Percentiles rank a stretch among this genome's conserved stretches.
Conservation (phyloP, 495 filamentous ascomycete species). For the Amniculicola lignicola region DNA sequence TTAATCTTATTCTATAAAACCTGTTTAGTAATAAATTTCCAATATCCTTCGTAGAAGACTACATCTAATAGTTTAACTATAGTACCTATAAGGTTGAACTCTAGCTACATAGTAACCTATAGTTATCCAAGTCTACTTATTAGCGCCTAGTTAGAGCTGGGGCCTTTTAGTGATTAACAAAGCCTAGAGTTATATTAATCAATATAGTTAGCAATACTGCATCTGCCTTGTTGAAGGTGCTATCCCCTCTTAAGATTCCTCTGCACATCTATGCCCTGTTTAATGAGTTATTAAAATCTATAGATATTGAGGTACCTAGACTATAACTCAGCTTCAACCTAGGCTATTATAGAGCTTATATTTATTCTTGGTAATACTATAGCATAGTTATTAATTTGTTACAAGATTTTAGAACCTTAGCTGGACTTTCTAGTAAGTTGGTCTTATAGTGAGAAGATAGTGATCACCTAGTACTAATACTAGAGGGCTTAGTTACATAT, state of each 20-base stretch:
- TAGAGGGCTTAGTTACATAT: conserved; percentile 35
- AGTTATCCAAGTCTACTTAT: conserved; percentile 37
- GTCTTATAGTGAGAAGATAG: conserved; percentile 1
- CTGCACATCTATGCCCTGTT: conserved; percentile 8
- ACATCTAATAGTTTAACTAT: conserved; percentile 59
- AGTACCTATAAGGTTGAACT: conserved; percentile 49
- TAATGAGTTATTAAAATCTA: background rate
- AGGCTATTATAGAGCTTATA: background rate
- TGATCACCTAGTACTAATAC: conserved; percentile 17
- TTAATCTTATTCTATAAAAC: conserved; percentile 49
- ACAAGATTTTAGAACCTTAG: conserved; percentile 18
- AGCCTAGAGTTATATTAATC: background rate
- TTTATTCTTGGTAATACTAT: conserved; percentile 18
- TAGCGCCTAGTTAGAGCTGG: conserved; percentile 6
- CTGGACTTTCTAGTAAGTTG: conserved; percentile 18
- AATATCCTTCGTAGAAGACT: conserved; percentile 45
- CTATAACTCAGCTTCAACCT: conserved; percentile 15
- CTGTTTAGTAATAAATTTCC: conserved; percentile 51
- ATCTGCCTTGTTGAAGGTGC: background rate
- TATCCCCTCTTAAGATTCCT: conserved; percentile 6
- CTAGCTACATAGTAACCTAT: conserved; percentile 45
- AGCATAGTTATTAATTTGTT: conserved; percentile 16
- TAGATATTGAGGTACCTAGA: conserved; percentile 24
- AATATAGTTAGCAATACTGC: conserved; percentile 6
- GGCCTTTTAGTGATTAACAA: conserved; percentile 6